Evolutionary conservation across 23 red algal species (phyloP).

Genomic region (Rhodosorus marinus): DNA sequence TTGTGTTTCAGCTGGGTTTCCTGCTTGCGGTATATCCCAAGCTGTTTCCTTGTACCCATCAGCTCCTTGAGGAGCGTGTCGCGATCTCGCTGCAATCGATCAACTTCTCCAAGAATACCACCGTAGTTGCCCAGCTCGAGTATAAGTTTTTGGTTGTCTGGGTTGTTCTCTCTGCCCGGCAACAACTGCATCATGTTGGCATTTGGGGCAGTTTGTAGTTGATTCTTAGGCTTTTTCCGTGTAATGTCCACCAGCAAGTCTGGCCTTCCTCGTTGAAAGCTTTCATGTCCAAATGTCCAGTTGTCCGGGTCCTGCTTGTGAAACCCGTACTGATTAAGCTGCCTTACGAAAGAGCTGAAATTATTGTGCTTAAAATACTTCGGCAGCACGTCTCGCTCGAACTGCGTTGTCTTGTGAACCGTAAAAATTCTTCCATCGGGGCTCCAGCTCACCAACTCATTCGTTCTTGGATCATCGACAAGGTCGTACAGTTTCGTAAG

Average conservation of each 20-base stretch:
- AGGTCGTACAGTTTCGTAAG: conserved; percentile 73
- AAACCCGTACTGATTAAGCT: conserved; percentile 98
- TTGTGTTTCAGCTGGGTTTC: conserved; percentile 54
- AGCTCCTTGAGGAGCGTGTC: conserved; percentile 71
- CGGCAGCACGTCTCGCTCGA: conserved; percentile 69
- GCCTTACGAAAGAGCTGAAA: conserved; percentile 75
- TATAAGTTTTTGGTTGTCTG: conserved; percentile 18
- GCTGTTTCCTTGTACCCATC: conserved; percentile 59
- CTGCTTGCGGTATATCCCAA: too few relatives aligned
- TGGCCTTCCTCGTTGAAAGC: conserved; percentile 47
- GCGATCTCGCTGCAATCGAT: conserved; percentile 66
- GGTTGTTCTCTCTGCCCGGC: too few relatives aligned
- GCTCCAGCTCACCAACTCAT: conserved; percentile 53
- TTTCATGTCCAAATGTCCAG: conserved; percentile 77
- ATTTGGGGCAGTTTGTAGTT: too few relatives aligned
- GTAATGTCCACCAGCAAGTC: conserved; percentile 61
- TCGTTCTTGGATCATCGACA: conserved; percentile 63
- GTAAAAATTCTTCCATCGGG: conserved; percentile 45
- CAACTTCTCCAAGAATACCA: conserved; percentile 41
- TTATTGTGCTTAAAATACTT: conserved; percentile 95
- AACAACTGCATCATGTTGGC: too few relatives aligned
- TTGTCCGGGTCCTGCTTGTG: conserved; percentile 81
- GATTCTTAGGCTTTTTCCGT: too few relatives aligned
- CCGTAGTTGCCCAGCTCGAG: conserved; percentile 85
- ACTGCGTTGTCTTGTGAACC: conserved; percentile 83